Evolutionary conservation across 257 asterid genomes (phyloP).

Genomic region (Solanum clarkiae): DNA sequence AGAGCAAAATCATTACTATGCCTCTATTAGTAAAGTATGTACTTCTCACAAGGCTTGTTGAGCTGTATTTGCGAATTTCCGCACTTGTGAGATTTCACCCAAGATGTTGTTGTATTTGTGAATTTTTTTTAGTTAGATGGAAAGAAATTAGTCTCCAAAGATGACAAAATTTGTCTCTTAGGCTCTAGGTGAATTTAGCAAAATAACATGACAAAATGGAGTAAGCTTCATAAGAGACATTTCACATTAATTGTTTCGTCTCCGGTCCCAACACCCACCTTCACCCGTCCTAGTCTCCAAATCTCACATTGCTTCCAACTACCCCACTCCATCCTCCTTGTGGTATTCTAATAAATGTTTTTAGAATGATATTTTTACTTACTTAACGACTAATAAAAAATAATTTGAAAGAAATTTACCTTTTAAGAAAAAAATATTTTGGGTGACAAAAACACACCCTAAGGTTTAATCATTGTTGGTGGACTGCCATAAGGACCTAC

Average conservation of each 20-base stretch:
- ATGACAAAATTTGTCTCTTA: background rate
- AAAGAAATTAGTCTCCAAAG: background rate
- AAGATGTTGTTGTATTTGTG: background rate
- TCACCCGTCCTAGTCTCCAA: background rate
- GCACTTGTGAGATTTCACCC: too few relatives aligned
- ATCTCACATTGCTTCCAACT: background rate
- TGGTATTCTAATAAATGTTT: background rate
- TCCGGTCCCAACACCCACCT: background rate
- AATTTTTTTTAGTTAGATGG: background rate
- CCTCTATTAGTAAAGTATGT: too few relatives aligned
- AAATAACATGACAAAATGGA: background rate
- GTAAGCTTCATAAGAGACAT: background rate
- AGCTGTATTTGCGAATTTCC: background rate
- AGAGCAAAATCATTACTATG: too few relatives aligned
- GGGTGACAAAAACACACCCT: background rate
- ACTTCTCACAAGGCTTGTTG: too few relatives aligned
- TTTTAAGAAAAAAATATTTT: background rate
- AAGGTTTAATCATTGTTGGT: background rate
- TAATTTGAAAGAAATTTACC: too few relatives aligned
- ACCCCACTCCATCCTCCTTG: background rate
- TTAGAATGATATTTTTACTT: background rate
- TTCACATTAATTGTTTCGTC: background rate
- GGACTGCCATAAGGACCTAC: background rate
- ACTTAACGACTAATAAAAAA: background rate
- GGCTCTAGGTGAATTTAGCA: background rate